These are phyloP conservation scores for Nepenthes alata DNA, from an alignment of 179 eudicot species.

Conservation along the genomic window DNA sequence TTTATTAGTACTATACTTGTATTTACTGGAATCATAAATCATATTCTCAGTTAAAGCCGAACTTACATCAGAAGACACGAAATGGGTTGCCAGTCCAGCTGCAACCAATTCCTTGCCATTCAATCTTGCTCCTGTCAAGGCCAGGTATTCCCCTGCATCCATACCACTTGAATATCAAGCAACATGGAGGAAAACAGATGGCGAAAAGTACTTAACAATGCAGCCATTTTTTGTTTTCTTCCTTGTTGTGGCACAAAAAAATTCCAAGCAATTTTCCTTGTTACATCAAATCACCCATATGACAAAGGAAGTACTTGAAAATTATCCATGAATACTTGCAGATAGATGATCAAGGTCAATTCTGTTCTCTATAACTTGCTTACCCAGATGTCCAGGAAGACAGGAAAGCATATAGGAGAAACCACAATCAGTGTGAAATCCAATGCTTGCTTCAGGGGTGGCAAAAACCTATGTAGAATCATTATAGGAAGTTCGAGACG, in stretches of 20 bases:
- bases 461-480: conserved; percentile 47
- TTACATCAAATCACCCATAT: background rate
- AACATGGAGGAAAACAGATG: background rate
- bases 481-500: background rate
- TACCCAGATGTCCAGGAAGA: conserved; percentile 81
- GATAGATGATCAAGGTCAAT: background rate
- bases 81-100: conserved; percentile 82
- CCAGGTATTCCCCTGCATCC: conserved; percentile 74
- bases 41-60: background rate
- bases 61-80: conserved; percentile 79
- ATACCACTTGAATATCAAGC: conserved; percentile 4
- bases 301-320: too few species aligned
- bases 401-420: conserved; percentile 82
- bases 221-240: too few species aligned
- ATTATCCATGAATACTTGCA: too few species aligned
- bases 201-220: background rate
- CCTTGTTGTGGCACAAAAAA: background rate
- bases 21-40: too few species aligned
- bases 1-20: too few species aligned
- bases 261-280: background rate
- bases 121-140: conserved; percentile 79
- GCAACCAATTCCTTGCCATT: conserved; percentile 71
- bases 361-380: conserved; percentile 9
- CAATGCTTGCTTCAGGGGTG: conserved; percentile 91
- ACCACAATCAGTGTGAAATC: conserved; percentile 85